Conservation (phyloP, 2,329 filamentous ascomycete species). For the Scortechinia acanthostroma region DNA sequence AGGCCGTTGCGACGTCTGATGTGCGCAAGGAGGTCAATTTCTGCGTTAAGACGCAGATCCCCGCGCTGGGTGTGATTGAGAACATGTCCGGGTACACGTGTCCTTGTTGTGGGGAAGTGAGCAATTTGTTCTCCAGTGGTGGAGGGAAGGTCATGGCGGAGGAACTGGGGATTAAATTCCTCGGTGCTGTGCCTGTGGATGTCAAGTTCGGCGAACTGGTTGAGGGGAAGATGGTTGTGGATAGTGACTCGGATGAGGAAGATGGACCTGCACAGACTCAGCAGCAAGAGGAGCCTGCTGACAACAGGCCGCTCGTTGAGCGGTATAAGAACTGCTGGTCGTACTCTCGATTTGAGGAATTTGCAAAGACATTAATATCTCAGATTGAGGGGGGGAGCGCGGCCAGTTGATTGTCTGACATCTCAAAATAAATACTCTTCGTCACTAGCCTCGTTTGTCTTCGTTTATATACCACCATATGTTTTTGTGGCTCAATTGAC, state of each 20-base stretch:
- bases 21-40: slow-evolving; percentile 94
- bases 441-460: no score
- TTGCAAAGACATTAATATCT: slow-evolving; percentile 19
- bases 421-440: no score
- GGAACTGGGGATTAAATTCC: slow-evolving; percentile 76
- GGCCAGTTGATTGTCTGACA: no score
- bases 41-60: slow-evolving; percentile 74
- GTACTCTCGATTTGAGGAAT: slow-evolving; percentile 26
- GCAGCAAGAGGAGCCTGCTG: slow-evolving; percentile 5
- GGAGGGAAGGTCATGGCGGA: slow-evolving; percentile 83
- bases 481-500: no score
- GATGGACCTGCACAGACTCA: slow-evolving; percentile 7
- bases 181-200: slow-evolving; percentile 86
- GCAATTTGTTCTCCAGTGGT: slow-evolving; percentile 85
- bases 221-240: slow-evolving; percentile 45
- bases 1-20: slow-evolving; percentile 86
- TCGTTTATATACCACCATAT: no score
- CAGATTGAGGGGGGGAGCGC: neutral
- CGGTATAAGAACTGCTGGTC: slow-evolving; percentile 29
- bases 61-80: slow-evolving; percentile 82
- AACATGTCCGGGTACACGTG: slow-evolving; percentile 96
- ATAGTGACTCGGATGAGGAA: slow-evolving; percentile 14
- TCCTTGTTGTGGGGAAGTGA: slow-evolving; percentile 74
- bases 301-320: slow-evolving; percentile 24
- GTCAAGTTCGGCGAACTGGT: slow-evolving; percentile 83